Conservation (phyloP, 345 rosid species). For the Ricinus communis region DNA sequence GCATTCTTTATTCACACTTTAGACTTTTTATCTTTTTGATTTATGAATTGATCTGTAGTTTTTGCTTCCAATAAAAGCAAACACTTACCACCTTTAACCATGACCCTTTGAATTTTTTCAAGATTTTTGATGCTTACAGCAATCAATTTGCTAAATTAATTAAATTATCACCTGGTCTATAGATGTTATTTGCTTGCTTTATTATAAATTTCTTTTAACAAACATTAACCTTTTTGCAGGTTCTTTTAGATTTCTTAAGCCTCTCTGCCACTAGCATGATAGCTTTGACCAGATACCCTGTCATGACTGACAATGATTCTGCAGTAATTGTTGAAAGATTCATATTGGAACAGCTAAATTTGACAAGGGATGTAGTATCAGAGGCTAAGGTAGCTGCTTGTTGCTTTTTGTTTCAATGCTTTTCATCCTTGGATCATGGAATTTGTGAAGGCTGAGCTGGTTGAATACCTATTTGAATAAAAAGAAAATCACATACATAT, state of each 20-base stretch:
- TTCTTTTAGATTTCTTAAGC: slow-evolving; percentile 60
- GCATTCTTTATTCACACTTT: no score
- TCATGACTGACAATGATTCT: slow-evolving; percentile 34
- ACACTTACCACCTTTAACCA: background rate
- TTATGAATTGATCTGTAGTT: background rate
- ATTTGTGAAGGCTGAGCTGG: background rate
- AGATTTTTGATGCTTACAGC: background rate
- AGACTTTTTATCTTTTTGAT: no score
- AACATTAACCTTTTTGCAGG: slow-evolving; percentile 45
- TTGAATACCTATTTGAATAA: background rate
- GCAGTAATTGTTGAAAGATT: slow-evolving; percentile 49
- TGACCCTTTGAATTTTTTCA: background rate
- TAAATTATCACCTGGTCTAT: background rate
- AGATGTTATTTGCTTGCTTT: background rate
- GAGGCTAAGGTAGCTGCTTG: slow-evolving; percentile 56
- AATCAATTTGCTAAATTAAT: background rate
- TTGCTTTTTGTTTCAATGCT: slow-evolving; percentile 7
- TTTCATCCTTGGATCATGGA: background rate
- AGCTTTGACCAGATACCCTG: slow-evolving; percentile 48
- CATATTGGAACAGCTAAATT: slow-evolving; percentile 56
- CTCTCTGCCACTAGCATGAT: slow-evolving; percentile 55
- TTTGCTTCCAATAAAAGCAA: background rate
- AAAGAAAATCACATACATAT: background rate
- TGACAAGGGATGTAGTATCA: slow-evolving; percentile 48
- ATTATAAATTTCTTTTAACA: slow-evolving; percentile 11